Evolutionary conservation across 2,329 filamentous ascomycete species (phyloP).

Genomic region (Botrytis pseudocinerea): DNA sequence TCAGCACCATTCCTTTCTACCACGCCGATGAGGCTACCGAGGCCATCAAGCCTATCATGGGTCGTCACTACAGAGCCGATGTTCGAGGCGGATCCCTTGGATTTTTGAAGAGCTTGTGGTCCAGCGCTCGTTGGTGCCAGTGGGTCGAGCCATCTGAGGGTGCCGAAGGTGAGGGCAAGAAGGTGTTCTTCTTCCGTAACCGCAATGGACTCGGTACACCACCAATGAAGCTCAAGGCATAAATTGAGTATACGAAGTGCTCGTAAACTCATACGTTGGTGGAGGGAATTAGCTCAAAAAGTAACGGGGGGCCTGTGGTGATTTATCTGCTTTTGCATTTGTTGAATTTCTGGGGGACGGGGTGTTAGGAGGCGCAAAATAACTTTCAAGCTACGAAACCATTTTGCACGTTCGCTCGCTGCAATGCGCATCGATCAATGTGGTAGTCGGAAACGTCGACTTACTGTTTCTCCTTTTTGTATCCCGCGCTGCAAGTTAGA

Average conservation of each 20-base stretch:
- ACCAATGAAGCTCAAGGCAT: slow-evolving; percentile 35
- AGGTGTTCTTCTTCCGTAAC: slow-evolving; percentile 97
- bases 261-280: background rate
- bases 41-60: slow-evolving; percentile 94
- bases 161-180: slow-evolving; percentile 76
- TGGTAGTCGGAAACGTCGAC: background rate
- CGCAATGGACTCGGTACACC: slow-evolving; percentile 73
- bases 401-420: slow-evolving; percentile 11
- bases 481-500: background rate
- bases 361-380: slow-evolving; percentile 5
- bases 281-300: background rate
- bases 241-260: slow-evolving; percentile 23
- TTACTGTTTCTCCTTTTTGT: background rate
- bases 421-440: background rate
- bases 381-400: background rate
- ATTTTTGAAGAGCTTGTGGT: slow-evolving; percentile 83
- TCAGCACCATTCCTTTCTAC: slow-evolving; percentile 95
- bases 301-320: slow-evolving; percentile 1
- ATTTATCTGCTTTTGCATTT: slow-evolving; percentile 1
- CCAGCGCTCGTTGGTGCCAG: slow-evolving; percentile 81
- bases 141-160: slow-evolving; percentile 93
- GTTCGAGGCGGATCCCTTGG: slow-evolving; percentile 73
- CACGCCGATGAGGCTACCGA: slow-evolving; percentile 92
- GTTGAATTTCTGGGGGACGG: background rate
- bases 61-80: slow-evolving; percentile 87